Conservation (phyloP, 2,329 filamentous ascomycete genomes). For the Juglanconis oblonga region DNA sequence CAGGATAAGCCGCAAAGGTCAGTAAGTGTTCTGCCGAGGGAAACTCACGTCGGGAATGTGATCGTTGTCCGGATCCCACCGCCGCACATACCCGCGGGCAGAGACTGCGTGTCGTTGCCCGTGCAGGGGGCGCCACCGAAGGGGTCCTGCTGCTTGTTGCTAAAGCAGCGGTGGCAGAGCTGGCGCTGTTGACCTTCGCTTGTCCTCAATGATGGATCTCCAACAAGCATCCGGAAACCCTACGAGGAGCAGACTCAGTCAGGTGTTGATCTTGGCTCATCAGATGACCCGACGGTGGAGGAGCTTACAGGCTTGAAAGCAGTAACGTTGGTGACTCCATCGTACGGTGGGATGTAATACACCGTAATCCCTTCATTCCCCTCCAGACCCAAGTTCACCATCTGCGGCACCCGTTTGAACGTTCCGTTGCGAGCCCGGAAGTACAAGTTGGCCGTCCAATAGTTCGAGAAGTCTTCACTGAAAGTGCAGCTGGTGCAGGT, state of each 20-base stretch:
- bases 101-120: slow-evolving; percentile 33
- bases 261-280: no score
- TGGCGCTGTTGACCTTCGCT: slow-evolving; percentile 18
- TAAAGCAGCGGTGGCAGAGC: slow-evolving; percentile 26
- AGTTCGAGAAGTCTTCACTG: slow-evolving; percentile 14
- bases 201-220: slow-evolving; percentile 26
- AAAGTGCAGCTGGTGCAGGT: slow-evolving; percentile 24
- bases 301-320: slow-evolving; percentile 50
- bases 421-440: slow-evolving; percentile 13
- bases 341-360: slow-evolving; percentile 29
- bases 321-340: slow-evolving; percentile 24
- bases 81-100: slow-evolving; percentile 34
- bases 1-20: no score
- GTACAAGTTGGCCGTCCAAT: slow-evolving; percentile 12
- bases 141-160: slow-evolving; percentile 24
- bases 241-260: slow-evolving; percentile 7
- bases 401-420: slow-evolving; percentile 15
- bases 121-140: slow-evolving; percentile 26
- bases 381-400: slow-evolving; percentile 35
- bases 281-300: slow-evolving; percentile 34
- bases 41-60: slow-evolving; percentile 35
- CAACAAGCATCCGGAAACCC: slow-evolving; percentile 42
- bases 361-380: slow-evolving; percentile 39
- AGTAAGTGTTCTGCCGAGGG: no score
- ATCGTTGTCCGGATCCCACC: slow-evolving; percentile 40